These are phyloP conservation scores for Stenocarpella maydis DNA, from an alignment of 2,329 filamentous ascomycete genomes.

Conservation along the genomic window DNA sequence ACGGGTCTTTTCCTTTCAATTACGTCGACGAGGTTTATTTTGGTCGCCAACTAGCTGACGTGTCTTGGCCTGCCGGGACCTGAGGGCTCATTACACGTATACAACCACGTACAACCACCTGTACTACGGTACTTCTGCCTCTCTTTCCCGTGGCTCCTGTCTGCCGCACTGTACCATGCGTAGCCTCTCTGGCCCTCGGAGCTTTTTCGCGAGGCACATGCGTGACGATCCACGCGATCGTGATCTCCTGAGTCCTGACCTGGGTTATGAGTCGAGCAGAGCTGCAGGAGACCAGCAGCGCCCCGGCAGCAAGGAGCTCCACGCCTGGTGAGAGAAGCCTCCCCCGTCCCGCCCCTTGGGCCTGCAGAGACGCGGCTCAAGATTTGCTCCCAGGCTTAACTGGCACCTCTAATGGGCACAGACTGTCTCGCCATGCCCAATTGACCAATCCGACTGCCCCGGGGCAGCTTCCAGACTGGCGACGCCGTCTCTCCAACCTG, in stretches of 20 bases:
- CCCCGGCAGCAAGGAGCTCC: constrained; percentile 18
- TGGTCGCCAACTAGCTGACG: constrained; percentile 13
- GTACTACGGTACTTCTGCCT: neutral
- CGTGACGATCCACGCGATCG: constrained; percentile 17
- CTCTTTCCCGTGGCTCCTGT: constrained; percentile 3
- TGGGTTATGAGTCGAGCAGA: constrained; percentile 19
- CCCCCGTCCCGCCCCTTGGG: constrained; percentile 1
- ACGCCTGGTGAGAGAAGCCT: constrained; percentile 1
- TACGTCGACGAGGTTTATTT: constrained; percentile 24
- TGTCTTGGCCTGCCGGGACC: constrained; percentile 24
- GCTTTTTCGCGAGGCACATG: constrained; percentile 21
- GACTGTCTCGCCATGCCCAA: constrained; percentile 27
- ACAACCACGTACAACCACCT: neutral
- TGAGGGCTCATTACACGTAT: neutral
- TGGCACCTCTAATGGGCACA: constrained; percentile 22
- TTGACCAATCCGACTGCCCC: constrained; percentile 26
- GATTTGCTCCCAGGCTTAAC: constrained; percentile 25
- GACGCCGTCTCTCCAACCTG: constrained; percentile 25
- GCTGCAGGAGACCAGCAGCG: constrained; percentile 6
- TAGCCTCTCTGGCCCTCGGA: constrained; percentile 23
- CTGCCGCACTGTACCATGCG: constrained; percentile 12
- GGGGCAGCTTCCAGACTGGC: constrained; percentile 18
- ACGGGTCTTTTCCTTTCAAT: neutral
- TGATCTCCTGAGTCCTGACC: constrained; percentile 22
- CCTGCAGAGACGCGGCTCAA: constrained; percentile 13